phyloP scores from a whole-genome alignment of 805 yeast genomes.

The Zygotorulaspora chibaensis region DNA sequence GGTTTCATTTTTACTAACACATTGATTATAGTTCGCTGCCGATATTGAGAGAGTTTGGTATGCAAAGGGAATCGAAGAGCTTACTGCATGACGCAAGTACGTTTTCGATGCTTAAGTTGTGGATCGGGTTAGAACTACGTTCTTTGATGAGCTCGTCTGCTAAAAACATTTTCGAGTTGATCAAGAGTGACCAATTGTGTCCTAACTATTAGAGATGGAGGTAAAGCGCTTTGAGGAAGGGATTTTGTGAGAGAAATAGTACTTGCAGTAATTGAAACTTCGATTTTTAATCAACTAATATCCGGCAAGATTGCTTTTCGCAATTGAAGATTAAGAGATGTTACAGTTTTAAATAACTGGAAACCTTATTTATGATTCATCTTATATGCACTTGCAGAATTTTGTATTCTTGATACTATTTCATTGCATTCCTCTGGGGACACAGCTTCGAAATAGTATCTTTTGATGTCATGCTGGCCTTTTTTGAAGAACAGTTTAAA shows the following conservation, averaged over 20 bases:
- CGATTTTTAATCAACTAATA: no score
- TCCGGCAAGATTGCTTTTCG: not conserved
- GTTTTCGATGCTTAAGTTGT: conserved; percentile 80
- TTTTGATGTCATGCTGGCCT: conserved; percentile 58
- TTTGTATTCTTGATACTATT: conserved; percentile 66
- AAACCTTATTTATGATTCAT: conserved; percentile 13
- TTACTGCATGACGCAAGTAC: conserved; percentile 53
- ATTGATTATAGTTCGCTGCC: conserved; percentile 61
- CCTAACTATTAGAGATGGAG: conserved; percentile 49
- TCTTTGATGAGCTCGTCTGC: conserved; percentile 80
- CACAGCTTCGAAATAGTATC: conserved; percentile 82
- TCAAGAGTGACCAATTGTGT: conserved; percentile 60
- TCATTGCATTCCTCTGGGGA: conserved; percentile 59
- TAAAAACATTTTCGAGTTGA: conserved; percentile 58
- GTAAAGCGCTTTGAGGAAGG: not conserved
- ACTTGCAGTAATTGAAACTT: no score
- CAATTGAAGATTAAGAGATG: not conserved
- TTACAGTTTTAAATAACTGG: not conserved
- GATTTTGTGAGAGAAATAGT: no score
- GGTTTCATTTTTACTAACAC: conserved; percentile 12
- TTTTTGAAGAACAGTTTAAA: conserved; percentile 78
- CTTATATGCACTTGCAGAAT: conserved; percentile 50
- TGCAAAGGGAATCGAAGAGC: conserved; percentile 58
- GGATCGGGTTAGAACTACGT: conserved; percentile 86
- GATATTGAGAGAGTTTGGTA: conserved; percentile 74